Conservation (phyloP, 2,329 filamentous ascomycete genomes). For the Aspergillus niger region DNA sequence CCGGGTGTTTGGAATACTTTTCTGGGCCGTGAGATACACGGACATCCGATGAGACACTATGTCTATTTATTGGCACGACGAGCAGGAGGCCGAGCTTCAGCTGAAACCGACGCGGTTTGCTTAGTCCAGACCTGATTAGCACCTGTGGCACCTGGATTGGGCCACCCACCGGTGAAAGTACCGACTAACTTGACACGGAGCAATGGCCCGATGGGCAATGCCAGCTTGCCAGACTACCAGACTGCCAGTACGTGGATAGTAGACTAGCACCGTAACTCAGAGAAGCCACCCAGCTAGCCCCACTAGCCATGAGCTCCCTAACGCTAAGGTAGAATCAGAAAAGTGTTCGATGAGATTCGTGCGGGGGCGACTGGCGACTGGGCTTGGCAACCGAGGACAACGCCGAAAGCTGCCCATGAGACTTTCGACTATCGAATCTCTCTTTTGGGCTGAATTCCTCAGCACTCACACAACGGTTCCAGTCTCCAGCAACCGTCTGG, state of each 20-base stretch:
- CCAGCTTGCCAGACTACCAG: background rate
- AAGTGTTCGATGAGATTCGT: constrained; percentile 9
- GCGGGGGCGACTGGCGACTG: constrained; percentile 1
- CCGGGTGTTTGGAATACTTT: constrained; percentile 4
- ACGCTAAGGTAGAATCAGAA: constrained; percentile 4
- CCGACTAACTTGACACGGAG: constrained; percentile 4
- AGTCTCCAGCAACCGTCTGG: background rate
- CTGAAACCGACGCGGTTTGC: background rate
- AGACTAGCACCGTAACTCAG: background rate
- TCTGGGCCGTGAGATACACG: constrained; percentile 4
- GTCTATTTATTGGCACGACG: constrained; percentile 5
- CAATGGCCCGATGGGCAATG: constrained; percentile 4
- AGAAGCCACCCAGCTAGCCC: background rate
- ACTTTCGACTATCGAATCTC: constrained; percentile 1
- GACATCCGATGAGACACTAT: background rate
- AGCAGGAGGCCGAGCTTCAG: background rate
- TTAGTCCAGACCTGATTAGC: constrained; percentile 1
- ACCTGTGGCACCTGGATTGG: background rate
- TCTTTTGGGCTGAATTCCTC: background rate
- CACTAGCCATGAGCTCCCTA: constrained; percentile 8
- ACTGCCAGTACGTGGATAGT: background rate
- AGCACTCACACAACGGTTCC: constrained; percentile 2
- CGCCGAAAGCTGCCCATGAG: background rate
- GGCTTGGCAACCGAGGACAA: constrained; percentile 10
- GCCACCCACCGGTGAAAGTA: constrained; percentile 1